Percentiles rank a stretch among this genome's conserved stretches.
Conservation (phyloP, 225 moss, liverwort and hornwort genomes). For the Climacium dendroides region DNA sequence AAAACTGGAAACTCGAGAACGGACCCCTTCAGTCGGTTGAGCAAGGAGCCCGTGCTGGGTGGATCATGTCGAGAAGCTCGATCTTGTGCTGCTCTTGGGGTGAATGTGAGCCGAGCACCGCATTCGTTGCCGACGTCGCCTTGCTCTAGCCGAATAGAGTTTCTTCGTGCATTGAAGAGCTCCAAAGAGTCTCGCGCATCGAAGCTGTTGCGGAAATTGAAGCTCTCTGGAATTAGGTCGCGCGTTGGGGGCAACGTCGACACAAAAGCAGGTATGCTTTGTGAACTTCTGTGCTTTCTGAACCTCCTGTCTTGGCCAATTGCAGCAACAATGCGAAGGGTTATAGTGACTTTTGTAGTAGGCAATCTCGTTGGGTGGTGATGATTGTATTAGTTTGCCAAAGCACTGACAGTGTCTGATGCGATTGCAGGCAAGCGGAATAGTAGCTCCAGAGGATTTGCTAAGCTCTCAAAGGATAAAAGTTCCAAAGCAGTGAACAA, state of each 20-base stretch:
- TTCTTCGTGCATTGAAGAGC: not conserved
- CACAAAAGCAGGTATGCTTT: conserved; percentile 1
- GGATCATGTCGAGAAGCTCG: conserved; percentile 11
- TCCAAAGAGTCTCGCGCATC: conserved; percentile 13
- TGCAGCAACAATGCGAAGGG: not conserved
- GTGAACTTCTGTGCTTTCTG: not conserved
- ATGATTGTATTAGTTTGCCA: not conserved
- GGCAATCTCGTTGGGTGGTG: not conserved
- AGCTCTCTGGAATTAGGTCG: conserved; percentile 2
- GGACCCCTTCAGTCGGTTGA: not conserved
- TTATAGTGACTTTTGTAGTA: not conserved
- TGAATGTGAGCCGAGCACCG: not conserved
- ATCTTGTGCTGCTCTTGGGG: not conserved
- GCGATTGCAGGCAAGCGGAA: conserved; percentile 9
- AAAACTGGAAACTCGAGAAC: not conserved
- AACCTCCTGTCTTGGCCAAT: not conserved
- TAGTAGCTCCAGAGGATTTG: not conserved
- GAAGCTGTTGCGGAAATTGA: conserved; percentile 10
- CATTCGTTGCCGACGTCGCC: conserved; percentile 16
- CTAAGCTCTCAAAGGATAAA: not conserved
- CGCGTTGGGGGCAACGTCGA: not conserved
- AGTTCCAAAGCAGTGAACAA: not conserved
- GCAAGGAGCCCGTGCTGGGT: conserved; percentile 7
- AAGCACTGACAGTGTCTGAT: not conserved
- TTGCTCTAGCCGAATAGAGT: not conserved